Evolutionary conservation across 2,329 filamentous ascomycete genomes (phyloP).

Genomic region (Plenodomus tracheiphilus): DNA sequence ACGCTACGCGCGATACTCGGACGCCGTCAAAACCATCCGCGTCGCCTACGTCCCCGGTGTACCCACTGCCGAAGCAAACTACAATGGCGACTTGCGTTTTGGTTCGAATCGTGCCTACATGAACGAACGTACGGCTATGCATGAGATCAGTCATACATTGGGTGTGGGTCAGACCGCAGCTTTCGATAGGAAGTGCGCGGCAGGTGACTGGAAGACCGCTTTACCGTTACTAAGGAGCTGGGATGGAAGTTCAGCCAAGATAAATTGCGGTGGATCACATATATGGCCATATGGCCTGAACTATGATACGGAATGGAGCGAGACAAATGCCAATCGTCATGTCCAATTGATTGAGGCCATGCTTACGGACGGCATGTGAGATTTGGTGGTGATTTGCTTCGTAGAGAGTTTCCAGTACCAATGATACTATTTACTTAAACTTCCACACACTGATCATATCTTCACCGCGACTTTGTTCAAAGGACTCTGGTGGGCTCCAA

Average conservation of each 20-base stretch:
- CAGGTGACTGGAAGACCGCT: constrained; percentile 39
- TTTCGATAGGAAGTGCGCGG: constrained; percentile 33
- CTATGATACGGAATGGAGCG: constrained; percentile 41
- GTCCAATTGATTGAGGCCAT: constrained; percentile 39
- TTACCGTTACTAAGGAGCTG: constrained; percentile 35
- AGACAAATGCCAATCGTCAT: constrained; percentile 41
- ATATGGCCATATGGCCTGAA: constrained; percentile 44
- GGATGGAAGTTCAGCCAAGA: constrained; percentile 34
- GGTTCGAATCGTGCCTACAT: constrained; percentile 39
- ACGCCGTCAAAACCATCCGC: constrained; percentile 30
- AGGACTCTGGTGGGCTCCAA: constrained; percentile 19
- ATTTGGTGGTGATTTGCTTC: not conserved
- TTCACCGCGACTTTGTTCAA: constrained; percentile 17
- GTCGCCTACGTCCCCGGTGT: constrained; percentile 38
- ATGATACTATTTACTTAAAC: constrained; percentile 1
- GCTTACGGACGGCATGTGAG: constrained; percentile 37
- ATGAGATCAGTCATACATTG: constrained; percentile 40
- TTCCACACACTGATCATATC: constrained; percentile 24
- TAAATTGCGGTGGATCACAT: constrained; percentile 37
- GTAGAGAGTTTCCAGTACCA: not conserved
- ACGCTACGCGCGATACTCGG: constrained; percentile 27
- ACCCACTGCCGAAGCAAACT: constrained; percentile 40
- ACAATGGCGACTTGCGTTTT: constrained; percentile 41
- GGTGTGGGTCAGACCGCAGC: constrained; percentile 39
- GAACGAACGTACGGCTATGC: constrained; percentile 42